These are phyloP conservation scores for Candida ponderosae DNA, from an alignment of 805 yeast genomes.

Conservation along the genomic window DNA sequence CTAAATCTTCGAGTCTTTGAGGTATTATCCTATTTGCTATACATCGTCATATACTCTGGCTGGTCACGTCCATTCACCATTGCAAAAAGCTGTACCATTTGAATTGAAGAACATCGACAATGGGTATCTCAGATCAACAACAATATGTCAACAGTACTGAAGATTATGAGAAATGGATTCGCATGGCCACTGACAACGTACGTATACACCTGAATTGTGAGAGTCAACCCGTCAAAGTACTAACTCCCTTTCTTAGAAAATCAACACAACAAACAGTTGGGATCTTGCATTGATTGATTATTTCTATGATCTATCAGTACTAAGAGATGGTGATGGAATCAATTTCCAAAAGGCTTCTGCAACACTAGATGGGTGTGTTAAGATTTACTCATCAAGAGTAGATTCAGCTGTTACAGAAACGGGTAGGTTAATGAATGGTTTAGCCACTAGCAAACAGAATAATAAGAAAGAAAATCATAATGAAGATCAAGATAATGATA, in stretches of 20 bases:
- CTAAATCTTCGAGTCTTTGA: no score
- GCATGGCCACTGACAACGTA: constrained; percentile 21
- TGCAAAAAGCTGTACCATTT: neutral
- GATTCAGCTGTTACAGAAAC: constrained; percentile 91
- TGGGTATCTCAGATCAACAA: no score
- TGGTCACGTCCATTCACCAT: no score
- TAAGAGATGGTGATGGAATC: constrained; percentile 70
- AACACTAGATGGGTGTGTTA: constrained; percentile 90
- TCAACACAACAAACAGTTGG: constrained; percentile 83
- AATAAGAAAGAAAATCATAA: constrained; percentile 7
- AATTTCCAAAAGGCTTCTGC: constrained; percentile 89
- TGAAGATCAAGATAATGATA: constrained; percentile 13
- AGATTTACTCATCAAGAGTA: constrained; percentile 85
- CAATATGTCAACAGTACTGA: constrained; percentile 1
- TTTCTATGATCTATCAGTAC: constrained; percentile 72
- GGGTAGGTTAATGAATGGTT: constrained; percentile 70
- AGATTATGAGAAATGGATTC: constrained; percentile 22
- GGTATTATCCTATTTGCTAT: no score
- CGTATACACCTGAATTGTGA: neutral
- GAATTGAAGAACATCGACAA: neutral
- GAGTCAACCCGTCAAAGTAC: neutral
- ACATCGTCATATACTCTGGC: no score
- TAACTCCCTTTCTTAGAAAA: constrained; percentile 30
- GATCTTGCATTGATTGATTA: constrained; percentile 85
- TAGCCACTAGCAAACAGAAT: constrained; percentile 36